Evolutionary conservation across 768 basidiomycete species (phyloP).

Genomic region (Phylloporus sp.): DNA sequence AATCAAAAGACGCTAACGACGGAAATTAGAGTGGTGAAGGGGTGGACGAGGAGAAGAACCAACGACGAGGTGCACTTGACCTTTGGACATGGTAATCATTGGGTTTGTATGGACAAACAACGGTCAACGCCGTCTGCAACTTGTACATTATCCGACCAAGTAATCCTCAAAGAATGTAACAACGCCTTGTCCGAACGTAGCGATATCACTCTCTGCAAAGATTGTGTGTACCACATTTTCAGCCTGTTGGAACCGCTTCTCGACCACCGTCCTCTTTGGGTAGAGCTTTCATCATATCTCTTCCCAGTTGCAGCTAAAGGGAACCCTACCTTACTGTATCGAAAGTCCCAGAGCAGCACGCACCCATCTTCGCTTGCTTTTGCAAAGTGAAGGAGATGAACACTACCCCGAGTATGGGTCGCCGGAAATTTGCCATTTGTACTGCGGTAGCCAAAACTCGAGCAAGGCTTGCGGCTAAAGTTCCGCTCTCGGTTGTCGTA

Average conservation of each 20-base stretch:
- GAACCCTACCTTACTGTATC: slow-evolving; percentile 41
- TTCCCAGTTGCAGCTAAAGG: slow-evolving; percentile 9
- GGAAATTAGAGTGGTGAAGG: slow-evolving; percentile 9
- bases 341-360: slow-evolving; percentile 48
- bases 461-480: slow-evolving; percentile 38
- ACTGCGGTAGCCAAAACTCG: slow-evolving; percentile 43
- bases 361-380: slow-evolving; percentile 44
- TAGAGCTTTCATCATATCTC: slow-evolving; percentile 18
- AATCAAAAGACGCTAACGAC: slow-evolving; percentile 71
- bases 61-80: slow-evolving; percentile 75
- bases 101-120: slow-evolving; percentile 20
- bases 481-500: slow-evolving; percentile 42
- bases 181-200: slow-evolving; percentile 38
- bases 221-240: slow-evolving; percentile 39
- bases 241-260: slow-evolving; percentile 29
- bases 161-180: slow-evolving; percentile 39
- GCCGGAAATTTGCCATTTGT: slow-evolving; percentile 20
- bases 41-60: slow-evolving; percentile 28
- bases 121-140: slow-evolving; percentile 7
- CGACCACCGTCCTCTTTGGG: slow-evolving; percentile 36
- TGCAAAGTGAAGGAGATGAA: slow-evolving; percentile 39
- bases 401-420: slow-evolving; percentile 39
- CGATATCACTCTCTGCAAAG: slow-evolving; percentile 37
- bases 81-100: slow-evolving; percentile 56
- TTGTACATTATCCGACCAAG: slow-evolving; percentile 15